Percentiles rank a stretch among this genome's conserved stretches.
These are phyloP conservation scores for Strigomonas oncopelti DNA, from an alignment of 208 protist genomes.

Conservation along the genomic window DNA sequence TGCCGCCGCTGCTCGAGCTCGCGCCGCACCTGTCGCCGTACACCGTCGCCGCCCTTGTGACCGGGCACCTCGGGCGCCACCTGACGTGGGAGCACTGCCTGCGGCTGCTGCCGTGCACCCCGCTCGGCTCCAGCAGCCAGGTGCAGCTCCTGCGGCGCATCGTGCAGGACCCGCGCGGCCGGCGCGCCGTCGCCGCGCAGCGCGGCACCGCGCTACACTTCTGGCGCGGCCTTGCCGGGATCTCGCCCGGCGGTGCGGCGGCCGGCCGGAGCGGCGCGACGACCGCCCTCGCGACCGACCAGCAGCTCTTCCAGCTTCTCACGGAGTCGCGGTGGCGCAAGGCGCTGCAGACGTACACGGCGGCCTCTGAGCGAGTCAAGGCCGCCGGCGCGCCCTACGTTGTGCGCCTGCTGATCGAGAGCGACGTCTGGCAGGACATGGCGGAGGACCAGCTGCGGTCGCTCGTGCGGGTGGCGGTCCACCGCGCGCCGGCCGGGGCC, in stretches of 20 bases:
- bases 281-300: slow-evolving; percentile 14
- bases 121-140: slow-evolving; percentile 46
- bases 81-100: slow-evolving; percentile 54
- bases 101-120: slow-evolving; percentile 53
- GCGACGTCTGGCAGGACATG: slow-evolving; percentile 50
- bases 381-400: slow-evolving; percentile 49
- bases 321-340: slow-evolving; percentile 45
- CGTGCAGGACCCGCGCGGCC: slow-evolving; percentile 33
- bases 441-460: slow-evolving; percentile 24
- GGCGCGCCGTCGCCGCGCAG: slow-evolving; percentile 14
- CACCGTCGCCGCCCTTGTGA: slow-evolving; percentile 36
- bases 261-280: too few relatives aligned
- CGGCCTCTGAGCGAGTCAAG: slow-evolving; percentile 32
- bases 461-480: slow-evolving; percentile 46
- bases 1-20: slow-evolving; percentile 33
- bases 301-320: slow-evolving; percentile 44
- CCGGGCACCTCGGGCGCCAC: slow-evolving; percentile 29
- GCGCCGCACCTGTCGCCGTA: slow-evolving; percentile 54
- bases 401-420: slow-evolving; percentile 42
- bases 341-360: slow-evolving; percentile 34
- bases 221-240: background rate
- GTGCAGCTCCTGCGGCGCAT: slow-evolving; percentile 53
- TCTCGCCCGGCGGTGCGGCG: background rate
- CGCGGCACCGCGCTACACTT: background rate
- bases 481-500: slow-evolving; percentile 10